phyloP scores from a whole-genome alignment of 768 basidiomycete genomes.

The Termitomyces sp. region DNA sequence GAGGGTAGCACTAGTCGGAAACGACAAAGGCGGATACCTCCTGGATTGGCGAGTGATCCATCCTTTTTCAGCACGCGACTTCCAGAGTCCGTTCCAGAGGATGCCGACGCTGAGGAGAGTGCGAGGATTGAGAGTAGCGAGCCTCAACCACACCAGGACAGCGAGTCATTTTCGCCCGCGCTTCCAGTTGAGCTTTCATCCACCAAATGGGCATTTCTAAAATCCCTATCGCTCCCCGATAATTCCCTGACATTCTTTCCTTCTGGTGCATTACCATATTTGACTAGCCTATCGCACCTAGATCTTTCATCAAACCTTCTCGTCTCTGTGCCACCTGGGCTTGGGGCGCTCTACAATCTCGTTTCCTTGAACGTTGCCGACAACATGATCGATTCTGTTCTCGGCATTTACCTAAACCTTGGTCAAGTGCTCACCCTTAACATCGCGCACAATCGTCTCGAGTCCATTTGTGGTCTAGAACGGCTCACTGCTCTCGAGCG shows the following conservation, averaged over 20 bases:
- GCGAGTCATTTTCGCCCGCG: slow-evolving; percentile 27
- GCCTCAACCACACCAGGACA: slow-evolving; percentile 16
- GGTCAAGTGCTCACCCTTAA: slow-evolving; percentile 79
- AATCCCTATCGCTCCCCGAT: slow-evolving; percentile 73
- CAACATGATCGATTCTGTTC: slow-evolving; percentile 96
- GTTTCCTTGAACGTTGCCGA: slow-evolving; percentile 91
- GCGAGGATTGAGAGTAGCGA: slow-evolving; percentile 18
- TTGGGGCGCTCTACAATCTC: slow-evolving; percentile 75
- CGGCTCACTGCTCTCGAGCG: slow-evolving; percentile 82
- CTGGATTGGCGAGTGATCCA: slow-evolving; percentile 35
- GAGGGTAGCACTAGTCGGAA: slow-evolving; percentile 51
- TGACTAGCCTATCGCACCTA: slow-evolving; percentile 76
- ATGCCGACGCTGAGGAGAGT: slow-evolving; percentile 27
- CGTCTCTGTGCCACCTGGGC: slow-evolving; percentile 79
- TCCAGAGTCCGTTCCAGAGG: slow-evolving; percentile 59
- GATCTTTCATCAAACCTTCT: slow-evolving; percentile 92
- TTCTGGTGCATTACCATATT: slow-evolving; percentile 58
- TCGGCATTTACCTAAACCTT: slow-evolving; percentile 81
- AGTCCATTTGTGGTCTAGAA: slow-evolving; percentile 94
- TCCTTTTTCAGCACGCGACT: slow-evolving; percentile 51
- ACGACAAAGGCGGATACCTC: slow-evolving; percentile 43
- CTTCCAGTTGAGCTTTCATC: slow-evolving; percentile 45
- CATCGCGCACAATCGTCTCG: slow-evolving; percentile 82
- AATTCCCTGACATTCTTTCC: slow-evolving; percentile 83
- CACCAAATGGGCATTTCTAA: slow-evolving; percentile 73